phyloP scores from a whole-genome alignment of 1,284 basidiomycete genomes.

The Microbotryum lychnidis-dioicae region DNA sequence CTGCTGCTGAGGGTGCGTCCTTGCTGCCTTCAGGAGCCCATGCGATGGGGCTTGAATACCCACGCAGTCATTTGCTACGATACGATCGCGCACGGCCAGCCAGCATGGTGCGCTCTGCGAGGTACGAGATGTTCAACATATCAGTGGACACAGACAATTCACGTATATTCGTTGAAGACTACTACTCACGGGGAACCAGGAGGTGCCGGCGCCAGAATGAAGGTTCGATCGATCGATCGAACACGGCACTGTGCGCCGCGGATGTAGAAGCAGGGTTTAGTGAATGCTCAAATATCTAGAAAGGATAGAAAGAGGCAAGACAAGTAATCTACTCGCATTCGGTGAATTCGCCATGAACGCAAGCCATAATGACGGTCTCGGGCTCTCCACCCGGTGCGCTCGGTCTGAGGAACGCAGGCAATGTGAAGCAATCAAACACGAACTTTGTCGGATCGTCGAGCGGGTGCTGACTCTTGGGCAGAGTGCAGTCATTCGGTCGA shows the following conservation, averaged over 20 bases:
- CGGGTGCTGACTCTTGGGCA: slow-evolving; percentile 75
- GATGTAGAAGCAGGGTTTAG: slow-evolving; percentile 35
- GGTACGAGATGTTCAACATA: not conserved
- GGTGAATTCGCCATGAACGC: slow-evolving; percentile 81
- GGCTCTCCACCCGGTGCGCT: slow-evolving; percentile 48
- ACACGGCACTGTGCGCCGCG: slow-evolving; percentile 47
- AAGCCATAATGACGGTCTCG: slow-evolving; percentile 59
- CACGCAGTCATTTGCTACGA: slow-evolving; percentile 76
- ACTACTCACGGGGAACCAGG: slow-evolving; percentile 65
- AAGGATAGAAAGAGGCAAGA: not conserved
- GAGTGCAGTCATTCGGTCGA: too few species aligned
- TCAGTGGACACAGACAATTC: not conserved
- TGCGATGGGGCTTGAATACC: slow-evolving; percentile 61
- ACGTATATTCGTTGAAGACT: not conserved
- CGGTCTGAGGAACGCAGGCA: slow-evolving; percentile 42
- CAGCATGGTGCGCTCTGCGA: slow-evolving; percentile 61
- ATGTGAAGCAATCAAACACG: slow-evolving; percentile 71
- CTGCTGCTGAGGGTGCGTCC: slow-evolving; percentile 6
- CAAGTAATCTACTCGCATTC: slow-evolving; percentile 56
- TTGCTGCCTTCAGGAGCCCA: slow-evolving; percentile 19
- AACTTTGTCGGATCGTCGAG: slow-evolving; percentile 66
- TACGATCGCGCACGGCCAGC: slow-evolving; percentile 83
- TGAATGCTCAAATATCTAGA: too few species aligned
- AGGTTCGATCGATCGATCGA: slow-evolving; percentile 87
- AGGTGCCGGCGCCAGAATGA: slow-evolving; percentile 71